These are phyloP conservation scores for Penicillium daleae DNA, from an alignment of 495 filamentous ascomycete species.

Conservation along the genomic window DNA sequence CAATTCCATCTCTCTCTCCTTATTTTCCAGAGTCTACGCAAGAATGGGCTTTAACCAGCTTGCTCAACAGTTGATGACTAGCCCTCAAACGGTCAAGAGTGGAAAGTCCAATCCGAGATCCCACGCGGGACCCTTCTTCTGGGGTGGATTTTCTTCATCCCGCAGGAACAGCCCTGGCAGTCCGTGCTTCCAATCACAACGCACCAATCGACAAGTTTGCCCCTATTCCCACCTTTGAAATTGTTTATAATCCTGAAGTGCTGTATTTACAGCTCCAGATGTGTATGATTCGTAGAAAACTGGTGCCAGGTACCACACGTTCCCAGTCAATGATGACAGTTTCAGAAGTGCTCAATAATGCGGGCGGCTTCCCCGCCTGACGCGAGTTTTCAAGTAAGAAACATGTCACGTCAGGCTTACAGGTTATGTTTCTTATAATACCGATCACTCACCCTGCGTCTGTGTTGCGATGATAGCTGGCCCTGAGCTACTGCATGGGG, in stretches of 20 bases:
- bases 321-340: background rate
- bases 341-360: background rate
- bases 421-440: slow-evolving; percentile 3
- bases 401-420: background rate
- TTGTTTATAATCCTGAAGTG: background rate
- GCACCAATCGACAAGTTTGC: background rate
- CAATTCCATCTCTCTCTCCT: no score
- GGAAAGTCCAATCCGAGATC: background rate
- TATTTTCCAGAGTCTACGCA: no score
- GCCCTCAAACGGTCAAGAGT: background rate
- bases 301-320: background rate
- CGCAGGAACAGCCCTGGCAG: background rate
- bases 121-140: slow-evolving; percentile 1
- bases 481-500: background rate
- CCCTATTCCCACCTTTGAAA: background rate
- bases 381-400: background rate
- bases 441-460: background rate
- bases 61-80: background rate
- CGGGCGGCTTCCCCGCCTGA: background rate
- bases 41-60: no score
- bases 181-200: background rate
- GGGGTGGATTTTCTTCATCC: background rate
- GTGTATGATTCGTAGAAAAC: background rate
- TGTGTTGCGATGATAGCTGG: background rate
- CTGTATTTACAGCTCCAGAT: background rate